Conservation (phyloP, 139 green algal species). For the Chlorella vulgaris region DNA sequence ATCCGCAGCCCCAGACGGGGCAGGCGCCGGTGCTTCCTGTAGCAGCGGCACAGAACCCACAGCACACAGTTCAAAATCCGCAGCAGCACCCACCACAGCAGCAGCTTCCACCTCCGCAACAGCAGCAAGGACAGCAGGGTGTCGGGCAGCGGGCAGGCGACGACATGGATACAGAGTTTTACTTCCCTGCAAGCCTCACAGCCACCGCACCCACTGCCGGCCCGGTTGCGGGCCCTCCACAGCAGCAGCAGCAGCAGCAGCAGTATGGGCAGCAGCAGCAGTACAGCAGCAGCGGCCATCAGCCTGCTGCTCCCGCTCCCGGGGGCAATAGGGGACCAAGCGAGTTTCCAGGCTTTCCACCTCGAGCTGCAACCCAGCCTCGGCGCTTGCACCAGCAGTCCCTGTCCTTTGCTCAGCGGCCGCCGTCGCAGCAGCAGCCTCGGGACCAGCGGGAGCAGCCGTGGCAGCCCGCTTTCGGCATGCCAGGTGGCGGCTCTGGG, state of each 20-base stretch:
- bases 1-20: not conserved
- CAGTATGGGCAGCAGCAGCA: not conserved
- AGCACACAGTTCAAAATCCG: not conserved
- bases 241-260: not conserved
- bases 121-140: not conserved
- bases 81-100: not conserved
- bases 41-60: not conserved
- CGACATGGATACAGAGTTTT: conserved; percentile 1
- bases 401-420: conserved; percentile 18
- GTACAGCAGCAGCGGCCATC: conserved; percentile 10
- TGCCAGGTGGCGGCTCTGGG: not conserved
- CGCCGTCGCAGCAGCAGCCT: conserved; percentile 28
- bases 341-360: not conserved
- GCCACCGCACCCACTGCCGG: not conserved
- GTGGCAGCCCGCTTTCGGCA: conserved; percentile 11
- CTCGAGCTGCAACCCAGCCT: conserved; percentile 12
- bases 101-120: conserved; percentile 5
- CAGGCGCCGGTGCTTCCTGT: not conserved
- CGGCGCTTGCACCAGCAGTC: conserved; percentile 19
- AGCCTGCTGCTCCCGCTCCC: not conserved
- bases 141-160: not conserved
- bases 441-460: conserved; percentile 15
- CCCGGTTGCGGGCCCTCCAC: not conserved
- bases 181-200: not conserved
- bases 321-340: not conserved